These are phyloP conservation scores for Hymenoscyphus infarciens DNA, from an alignment of 2,329 filamentous ascomycete species.

Conservation along the genomic window DNA sequence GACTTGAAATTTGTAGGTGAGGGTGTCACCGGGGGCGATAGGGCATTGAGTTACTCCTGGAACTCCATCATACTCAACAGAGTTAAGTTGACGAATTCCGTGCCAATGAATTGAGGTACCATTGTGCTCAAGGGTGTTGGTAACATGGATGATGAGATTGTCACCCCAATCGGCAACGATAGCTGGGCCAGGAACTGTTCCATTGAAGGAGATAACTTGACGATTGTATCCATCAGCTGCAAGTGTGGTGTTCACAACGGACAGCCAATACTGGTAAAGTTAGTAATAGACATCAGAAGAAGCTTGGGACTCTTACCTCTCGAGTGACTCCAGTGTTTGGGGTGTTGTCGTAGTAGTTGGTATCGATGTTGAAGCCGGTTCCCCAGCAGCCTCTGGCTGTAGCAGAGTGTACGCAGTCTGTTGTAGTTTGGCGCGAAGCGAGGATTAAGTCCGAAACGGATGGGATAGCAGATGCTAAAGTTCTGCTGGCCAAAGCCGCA, in stretches of 20 bases:
- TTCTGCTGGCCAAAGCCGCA: slow-evolving; percentile 19
- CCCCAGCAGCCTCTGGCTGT: slow-evolving; percentile 35
- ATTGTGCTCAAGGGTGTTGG: slow-evolving; percentile 38
- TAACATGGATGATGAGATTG: slow-evolving; percentile 36
- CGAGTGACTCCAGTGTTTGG: slow-evolving; percentile 37
- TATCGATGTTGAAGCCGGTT: slow-evolving; percentile 31
- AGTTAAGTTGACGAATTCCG: slow-evolving; percentile 43
- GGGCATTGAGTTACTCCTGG: slow-evolving; percentile 61
- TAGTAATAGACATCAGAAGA: slow-evolving; percentile 3
- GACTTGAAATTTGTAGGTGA: slow-evolving; percentile 39
- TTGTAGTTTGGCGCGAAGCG: slow-evolving; percentile 16
- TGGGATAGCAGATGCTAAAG: slow-evolving; percentile 26
- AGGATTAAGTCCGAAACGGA: slow-evolving; percentile 17
- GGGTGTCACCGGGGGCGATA: slow-evolving; percentile 52
- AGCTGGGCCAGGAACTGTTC: slow-evolving; percentile 37
- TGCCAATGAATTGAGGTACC: slow-evolving; percentile 52
- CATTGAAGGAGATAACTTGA: slow-evolving; percentile 52
- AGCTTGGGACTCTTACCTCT: slow-evolving; percentile 26
- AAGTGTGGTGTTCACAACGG: slow-evolving; percentile 28
- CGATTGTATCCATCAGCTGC: slow-evolving; percentile 40
- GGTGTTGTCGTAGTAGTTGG: slow-evolving; percentile 30
- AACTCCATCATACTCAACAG: slow-evolving; percentile 36
- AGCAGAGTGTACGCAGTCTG: slow-evolving; percentile 30
- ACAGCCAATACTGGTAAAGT: slow-evolving; percentile 28
- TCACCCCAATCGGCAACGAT: slow-evolving; percentile 39